phyloP scores from a whole-genome alignment of 2,329 filamentous ascomycete genomes.

The Aspergillus fumigatus region DNA sequence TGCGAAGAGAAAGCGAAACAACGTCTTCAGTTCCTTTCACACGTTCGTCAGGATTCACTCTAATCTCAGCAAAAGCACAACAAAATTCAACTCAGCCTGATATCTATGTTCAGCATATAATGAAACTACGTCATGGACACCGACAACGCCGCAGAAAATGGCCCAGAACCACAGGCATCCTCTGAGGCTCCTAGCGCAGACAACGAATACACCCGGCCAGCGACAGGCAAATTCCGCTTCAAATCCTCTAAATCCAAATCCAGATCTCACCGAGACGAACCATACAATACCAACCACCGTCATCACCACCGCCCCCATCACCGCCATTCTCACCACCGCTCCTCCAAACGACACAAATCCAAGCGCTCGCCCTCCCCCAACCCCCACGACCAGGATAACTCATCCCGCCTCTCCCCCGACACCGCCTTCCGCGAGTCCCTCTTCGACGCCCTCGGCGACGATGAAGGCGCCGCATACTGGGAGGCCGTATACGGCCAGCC shows the following conservation, averaged over 20 bases:
- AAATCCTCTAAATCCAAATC: constrained; percentile 22
- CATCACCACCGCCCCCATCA: constrained; percentile 10
- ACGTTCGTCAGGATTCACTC: background rate
- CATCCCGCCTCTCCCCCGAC: constrained; percentile 55
- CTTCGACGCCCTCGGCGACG: constrained; percentile 94
- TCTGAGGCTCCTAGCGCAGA: background rate
- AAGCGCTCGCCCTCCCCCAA: constrained; percentile 1
- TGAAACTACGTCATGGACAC: background rate
- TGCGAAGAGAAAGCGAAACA: background rate
- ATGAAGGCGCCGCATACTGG: constrained; percentile 95
- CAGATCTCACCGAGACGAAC: constrained; percentile 12
- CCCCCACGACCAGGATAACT: background rate
- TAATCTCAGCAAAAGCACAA: background rate
- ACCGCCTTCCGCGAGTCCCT: constrained; percentile 86
- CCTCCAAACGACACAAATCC: constrained; percentile 19
- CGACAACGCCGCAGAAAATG: background rate
- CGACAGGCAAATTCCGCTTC: constrained; percentile 30
- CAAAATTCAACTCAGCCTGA: background rate
- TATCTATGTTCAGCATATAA: background rate
- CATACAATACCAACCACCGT: constrained; percentile 5
- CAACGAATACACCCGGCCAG: constrained; percentile 13
- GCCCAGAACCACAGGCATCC: background rate
- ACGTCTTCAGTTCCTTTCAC: background rate
- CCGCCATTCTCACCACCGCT: constrained; percentile 21
- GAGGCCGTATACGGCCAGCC: constrained; percentile 94